A percentile compares a stretch with the other conserved stretches of the same genome.
Conservation (phyloP, 257 asterid genomes). For the Scutellaria barbata region DNA sequence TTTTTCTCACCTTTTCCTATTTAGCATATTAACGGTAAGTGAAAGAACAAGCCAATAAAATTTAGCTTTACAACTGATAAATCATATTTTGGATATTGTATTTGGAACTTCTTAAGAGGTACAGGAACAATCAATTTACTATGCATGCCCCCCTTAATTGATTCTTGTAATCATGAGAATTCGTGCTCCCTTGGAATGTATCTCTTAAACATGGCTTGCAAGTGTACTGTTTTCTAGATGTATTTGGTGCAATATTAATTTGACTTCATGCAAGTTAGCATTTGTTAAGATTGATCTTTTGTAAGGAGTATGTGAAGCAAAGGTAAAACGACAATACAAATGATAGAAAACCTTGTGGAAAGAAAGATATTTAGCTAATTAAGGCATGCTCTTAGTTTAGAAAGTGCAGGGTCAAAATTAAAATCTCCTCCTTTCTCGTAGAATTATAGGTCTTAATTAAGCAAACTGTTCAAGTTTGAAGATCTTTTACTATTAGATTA, state of each 20-base stretch:
- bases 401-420: background rate
- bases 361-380: background rate
- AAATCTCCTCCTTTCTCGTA: background rate
- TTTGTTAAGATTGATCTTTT: background rate
- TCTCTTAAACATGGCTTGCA: background rate
- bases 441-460: background rate
- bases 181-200: background rate
- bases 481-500: background rate
- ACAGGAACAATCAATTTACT: background rate
- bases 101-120: conserved; percentile 14
- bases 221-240: background rate
- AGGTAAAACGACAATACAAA: background rate
- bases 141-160: background rate
- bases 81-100: background rate
- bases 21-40: conserved; percentile 13
- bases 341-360: background rate
- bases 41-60: background rate
- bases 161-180: conserved; percentile 18
- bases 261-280: background rate
- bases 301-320: background rate
- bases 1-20: conserved; percentile 22
- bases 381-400: background rate
- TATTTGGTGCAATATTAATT: background rate
- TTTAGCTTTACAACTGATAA: background rate
- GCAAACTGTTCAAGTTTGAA: background rate